These are phyloP conservation scores for Russula sp. DNA, from an alignment of 768 basidiomycete genomes.

Conservation along the genomic window DNA sequence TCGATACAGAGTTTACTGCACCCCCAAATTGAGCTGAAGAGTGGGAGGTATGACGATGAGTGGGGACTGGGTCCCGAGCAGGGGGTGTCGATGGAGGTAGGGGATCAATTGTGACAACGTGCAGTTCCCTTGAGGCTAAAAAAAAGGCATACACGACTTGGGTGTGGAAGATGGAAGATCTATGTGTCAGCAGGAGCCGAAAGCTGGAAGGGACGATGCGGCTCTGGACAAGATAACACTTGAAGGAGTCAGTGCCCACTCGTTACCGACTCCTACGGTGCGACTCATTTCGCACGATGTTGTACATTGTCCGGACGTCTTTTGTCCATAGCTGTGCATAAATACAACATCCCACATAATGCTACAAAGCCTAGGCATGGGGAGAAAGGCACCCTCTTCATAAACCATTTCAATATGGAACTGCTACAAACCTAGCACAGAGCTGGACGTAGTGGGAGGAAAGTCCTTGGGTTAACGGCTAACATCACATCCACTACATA, in stretches of 20 bases:
- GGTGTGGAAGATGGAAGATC: slow-evolving; percentile 17
- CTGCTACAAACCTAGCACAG: not conserved
- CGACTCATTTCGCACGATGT: slow-evolving; percentile 21
- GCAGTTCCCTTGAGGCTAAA: slow-evolving; percentile 16
- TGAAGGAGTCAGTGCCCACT: not conserved
- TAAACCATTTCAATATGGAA: not conserved
- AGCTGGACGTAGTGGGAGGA: not conserved
- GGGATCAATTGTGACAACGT: slow-evolving; percentile 24
- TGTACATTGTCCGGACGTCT: not conserved
- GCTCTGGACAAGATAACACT: slow-evolving; percentile 13
- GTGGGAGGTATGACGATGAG: slow-evolving; percentile 14
- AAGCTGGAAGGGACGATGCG: not conserved
- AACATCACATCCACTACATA: not conserved
- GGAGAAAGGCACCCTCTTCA: not conserved
- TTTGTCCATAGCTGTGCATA: slow-evolving; percentile 3
- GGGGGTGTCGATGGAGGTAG: slow-evolving; percentile 23
- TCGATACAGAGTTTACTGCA: slow-evolving; percentile 11
- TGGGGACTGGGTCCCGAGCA: slow-evolving; percentile 22
- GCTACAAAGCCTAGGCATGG: not conserved
- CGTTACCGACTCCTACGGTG: slow-evolving; percentile 2
- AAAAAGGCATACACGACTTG: slow-evolving; percentile 20
- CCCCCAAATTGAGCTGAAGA: slow-evolving; percentile 17
- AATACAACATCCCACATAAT: not conserved
- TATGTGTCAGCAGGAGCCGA: slow-evolving; percentile 17
- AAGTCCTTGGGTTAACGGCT: not conserved